Evolutionary conservation across 306 rosid genomes (phyloP).

Genomic region (Quercus ilex): DNA sequence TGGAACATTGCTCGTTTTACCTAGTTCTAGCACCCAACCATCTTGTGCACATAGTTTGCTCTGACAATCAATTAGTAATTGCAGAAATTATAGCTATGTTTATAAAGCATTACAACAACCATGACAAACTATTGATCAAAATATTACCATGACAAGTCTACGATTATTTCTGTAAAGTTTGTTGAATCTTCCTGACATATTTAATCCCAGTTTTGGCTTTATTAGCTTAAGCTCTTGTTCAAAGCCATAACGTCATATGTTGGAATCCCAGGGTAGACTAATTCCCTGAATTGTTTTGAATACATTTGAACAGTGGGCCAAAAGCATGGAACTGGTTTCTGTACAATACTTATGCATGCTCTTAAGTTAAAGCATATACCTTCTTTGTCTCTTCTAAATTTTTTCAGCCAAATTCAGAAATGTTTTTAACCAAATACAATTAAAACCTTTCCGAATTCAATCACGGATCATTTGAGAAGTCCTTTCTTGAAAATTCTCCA

Average conservation of each 20-base stretch:
- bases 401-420: background rate
- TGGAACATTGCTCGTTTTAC: background rate
- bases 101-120: background rate
- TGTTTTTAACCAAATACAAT: background rate
- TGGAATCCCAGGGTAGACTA: background rate
- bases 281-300: background rate
- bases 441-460: slow-evolving; percentile 3
- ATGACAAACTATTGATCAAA: background rate
- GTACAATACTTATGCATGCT: background rate
- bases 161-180: background rate
- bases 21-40: background rate
- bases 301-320: background rate
- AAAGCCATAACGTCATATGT: background rate
- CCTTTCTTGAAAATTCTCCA: slow-evolving; percentile 3
- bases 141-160: background rate
- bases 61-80: background rate
- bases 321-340: background rate
- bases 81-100: background rate
- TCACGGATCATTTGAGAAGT: slow-evolving; percentile 7
- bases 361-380: background rate
- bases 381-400: background rate
- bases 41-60: background rate
- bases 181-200: background rate
- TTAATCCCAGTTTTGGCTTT: background rate
- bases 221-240: background rate